Evolutionary conservation across 164 flowering plant genomes (phyloP).

Genomic region (Houttuynia cordata): DNA sequence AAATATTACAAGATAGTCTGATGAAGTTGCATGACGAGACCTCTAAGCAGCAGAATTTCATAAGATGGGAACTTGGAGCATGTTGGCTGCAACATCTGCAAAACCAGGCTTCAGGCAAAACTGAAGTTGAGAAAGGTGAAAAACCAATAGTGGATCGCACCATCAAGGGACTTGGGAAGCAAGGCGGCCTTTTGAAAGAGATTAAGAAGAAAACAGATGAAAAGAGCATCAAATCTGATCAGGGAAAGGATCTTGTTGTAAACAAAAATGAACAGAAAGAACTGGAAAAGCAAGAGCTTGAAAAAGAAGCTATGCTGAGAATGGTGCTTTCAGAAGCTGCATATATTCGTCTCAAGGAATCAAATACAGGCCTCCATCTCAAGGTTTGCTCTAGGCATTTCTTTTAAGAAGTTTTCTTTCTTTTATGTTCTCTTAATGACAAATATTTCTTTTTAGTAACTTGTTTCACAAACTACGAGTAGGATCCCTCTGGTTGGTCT

Average conservation of each 20-base stretch:
- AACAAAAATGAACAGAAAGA: not conserved
- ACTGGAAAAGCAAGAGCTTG: conserved; percentile 13
- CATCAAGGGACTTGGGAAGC: conserved; percentile 96
- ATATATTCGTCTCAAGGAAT: conserved; percentile 65
- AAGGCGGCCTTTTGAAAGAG: conserved; percentile 75
- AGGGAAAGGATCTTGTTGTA: conserved; percentile 29
- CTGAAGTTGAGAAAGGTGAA: conserved; percentile 55
- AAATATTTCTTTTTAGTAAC: no score
- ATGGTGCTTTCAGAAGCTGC: conserved; percentile 61
- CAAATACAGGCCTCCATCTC: conserved; percentile 86
- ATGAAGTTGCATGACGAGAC: conserved; percentile 48
- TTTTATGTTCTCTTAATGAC: no score
- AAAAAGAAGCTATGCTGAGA: conserved; percentile 45
- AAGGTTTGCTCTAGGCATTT: conserved; percentile 34
- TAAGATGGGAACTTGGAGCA: conserved; percentile 98
- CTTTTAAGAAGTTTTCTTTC: no score
- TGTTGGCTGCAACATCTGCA: conserved; percentile 98
- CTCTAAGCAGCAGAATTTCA: conserved; percentile 27
- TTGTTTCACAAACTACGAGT: no score
- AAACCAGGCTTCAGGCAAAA: conserved; percentile 69
- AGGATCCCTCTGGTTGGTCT: no score
- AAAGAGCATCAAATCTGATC: conserved; percentile 30
- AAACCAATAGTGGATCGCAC: conserved; percentile 68
- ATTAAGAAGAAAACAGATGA: conserved; percentile 62
- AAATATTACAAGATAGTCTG: conserved; percentile 53